phyloP scores from a whole-genome alignment of 2,329 filamentous ascomycete species.

The Ascocoryne sarcoides region DNA sequence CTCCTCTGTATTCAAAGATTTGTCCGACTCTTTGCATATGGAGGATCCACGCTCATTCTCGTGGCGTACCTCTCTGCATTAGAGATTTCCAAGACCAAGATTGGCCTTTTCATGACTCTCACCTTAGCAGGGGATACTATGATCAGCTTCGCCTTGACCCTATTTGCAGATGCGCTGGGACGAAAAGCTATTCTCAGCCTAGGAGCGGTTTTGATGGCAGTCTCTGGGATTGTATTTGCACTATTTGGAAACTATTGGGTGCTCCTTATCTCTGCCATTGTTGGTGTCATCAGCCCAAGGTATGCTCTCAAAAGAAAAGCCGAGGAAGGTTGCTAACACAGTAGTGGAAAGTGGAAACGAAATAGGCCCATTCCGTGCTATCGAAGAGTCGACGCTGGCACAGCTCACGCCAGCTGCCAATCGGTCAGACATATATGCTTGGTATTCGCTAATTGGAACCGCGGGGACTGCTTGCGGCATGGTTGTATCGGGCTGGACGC shows the following conservation, averaged over 20 bases:
- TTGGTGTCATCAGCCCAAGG: conserved; percentile 54
- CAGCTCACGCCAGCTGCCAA: conserved; percentile 40
- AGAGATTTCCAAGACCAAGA: conserved; percentile 39
- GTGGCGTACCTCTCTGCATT: conserved; percentile 46
- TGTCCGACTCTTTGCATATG: conserved; percentile 54
- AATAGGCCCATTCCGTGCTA: conserved; percentile 52
- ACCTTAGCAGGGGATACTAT: conserved; percentile 50
- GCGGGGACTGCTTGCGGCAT: conserved; percentile 53
- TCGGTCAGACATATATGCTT: conserved; percentile 50
- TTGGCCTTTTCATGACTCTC: conserved; percentile 57
- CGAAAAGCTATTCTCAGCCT: conserved; percentile 41
- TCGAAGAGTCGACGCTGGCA: conserved; percentile 52
- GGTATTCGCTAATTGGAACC: conserved; percentile 50
- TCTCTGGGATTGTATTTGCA: conserved; percentile 47
- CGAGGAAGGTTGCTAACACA: background rate
- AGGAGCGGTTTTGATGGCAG: conserved; percentile 46
- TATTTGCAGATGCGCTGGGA: conserved; percentile 49
- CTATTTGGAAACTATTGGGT: conserved; percentile 45
- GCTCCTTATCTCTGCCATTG: conserved; percentile 45
- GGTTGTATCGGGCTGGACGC: conserved; percentile 48
- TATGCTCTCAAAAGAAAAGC: conserved; percentile 13
- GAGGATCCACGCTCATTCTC: conserved; percentile 46
- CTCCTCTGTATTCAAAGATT: conserved; percentile 50
- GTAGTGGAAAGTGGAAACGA: conserved; percentile 43
- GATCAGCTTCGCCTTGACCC: conserved; percentile 49